phyloP scores from a whole-genome alignment of 768 basidiomycete genomes.

The Galerina marginata region DNA sequence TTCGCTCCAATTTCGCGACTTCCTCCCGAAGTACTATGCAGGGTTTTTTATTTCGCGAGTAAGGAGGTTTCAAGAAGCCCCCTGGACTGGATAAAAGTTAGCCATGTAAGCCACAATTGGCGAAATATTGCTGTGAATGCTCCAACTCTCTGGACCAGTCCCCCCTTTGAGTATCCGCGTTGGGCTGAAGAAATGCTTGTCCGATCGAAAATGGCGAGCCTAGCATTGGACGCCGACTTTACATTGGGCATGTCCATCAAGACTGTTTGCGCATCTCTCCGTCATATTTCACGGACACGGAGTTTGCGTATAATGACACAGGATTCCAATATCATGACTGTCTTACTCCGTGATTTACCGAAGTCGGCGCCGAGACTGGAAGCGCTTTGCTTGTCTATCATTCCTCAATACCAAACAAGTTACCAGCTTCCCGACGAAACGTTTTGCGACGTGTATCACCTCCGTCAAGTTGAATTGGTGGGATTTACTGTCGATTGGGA shows the following conservation, averaged over 20 bases:
- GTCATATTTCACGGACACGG: not conserved
- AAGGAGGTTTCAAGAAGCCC: not conserved
- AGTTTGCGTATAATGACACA: not conserved
- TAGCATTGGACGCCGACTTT: conserved; percentile 3
- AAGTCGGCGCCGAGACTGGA: conserved; percentile 6
- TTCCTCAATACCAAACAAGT: not conserved
- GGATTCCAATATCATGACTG: not conserved
- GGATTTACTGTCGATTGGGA: conserved; percentile 4
- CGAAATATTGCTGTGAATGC: conserved; percentile 9
- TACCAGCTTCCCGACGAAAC: not conserved
- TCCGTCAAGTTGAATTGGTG: not conserved
- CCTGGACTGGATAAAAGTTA: conserved; percentile 2
- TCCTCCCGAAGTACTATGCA: conserved; percentile 11
- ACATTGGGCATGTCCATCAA: not conserved
- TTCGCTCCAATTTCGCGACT: conserved; percentile 7
- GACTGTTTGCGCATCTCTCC: not conserved
- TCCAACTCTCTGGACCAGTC: conserved; percentile 7
- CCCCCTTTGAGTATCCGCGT: not conserved
- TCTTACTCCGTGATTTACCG: conserved; percentile 3
- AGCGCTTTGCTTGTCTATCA: not conserved
- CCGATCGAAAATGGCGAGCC: conserved; percentile 13
- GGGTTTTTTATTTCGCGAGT: conserved; percentile 3
- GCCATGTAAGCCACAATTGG: conserved; percentile 10
- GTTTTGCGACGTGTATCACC: conserved; percentile 1
- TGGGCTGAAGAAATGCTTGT: conserved; percentile 7